Base-by-base conservation (phyloP, 441 rosid species). In the Arabidopsis lyrata region DNA sequence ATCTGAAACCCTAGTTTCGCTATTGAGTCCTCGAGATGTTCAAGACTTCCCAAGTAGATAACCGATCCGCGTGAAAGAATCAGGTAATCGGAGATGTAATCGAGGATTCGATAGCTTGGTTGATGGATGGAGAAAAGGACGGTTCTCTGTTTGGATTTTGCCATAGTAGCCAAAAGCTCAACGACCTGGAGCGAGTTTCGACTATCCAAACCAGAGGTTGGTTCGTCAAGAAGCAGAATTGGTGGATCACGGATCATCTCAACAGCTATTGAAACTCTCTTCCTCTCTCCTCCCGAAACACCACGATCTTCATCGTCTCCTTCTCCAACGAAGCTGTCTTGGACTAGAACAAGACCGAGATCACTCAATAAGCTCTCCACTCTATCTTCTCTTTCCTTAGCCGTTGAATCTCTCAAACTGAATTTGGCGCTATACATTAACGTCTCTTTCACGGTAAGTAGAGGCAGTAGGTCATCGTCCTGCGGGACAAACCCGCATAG, bases 261-360 rank as follows among this genome's bases (percentile, higher is more conserved):
- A 8, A 89, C 85, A 3, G 86, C 94, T 42, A 89, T 84, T 0
- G 91, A 87, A 10, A 89, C 90, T 77, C 91, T 81, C 78, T 87
- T 89, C 63, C 90, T 50, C 60, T 89, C 90, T 35, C 91, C 91
- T 0, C 94, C 90, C 0, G 94, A 85, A 1, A 89, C 86, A n/a
- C 90, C 91, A 49, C 91, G 77, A 14, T 83, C 83, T 68, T 90
- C 91, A 44, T 87, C 85, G n/a, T 85, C 91, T 58, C 94, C 91
- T 62, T 85, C 84, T 3, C 82, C 87, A 14, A 84, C 87, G 38
- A 83, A 80, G 0, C 83, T 81, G 7, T 71, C 91, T 24, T 84
- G 87, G 4, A 69, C 64, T 14, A 84, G 90, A 63, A 88, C 87
- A 50, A 88, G 87, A 6, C 80, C 76, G 0, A 71, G 66, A 60